Base-by-base conservation (phyloP, 2,329 filamentous ascomycete species). In the Grosmannia clavigera region DNA sequence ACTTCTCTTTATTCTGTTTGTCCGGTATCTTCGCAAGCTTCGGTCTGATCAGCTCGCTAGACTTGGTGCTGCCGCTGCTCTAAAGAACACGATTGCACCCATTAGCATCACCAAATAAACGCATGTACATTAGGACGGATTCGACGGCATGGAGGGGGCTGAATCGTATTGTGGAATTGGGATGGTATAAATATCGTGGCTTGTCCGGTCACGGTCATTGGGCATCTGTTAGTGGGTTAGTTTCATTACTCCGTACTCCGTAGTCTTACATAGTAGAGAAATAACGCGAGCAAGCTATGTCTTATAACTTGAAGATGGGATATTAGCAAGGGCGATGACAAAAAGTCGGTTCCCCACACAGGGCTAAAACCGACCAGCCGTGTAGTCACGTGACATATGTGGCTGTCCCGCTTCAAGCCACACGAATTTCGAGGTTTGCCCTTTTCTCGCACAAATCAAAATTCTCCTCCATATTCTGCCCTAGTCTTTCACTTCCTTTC, bases 1-100 rank as follows among this genome's bases (percentile, higher is more conserved):
- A 72, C 76, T 97, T 19, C 71, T 91, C 53, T 97, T 96, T 70
- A 78, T 97, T 64, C 76, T 96, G 33, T 80, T 99, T 57, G 85
- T 96, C 73, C 83, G 90, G 67, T 95, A 94, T 67, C 70, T 96
- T 58, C 83, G 85, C 65, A 83, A 84, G 65, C 67, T 95, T 61
- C 84, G 83, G 67, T 80, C 84, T 53, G 79, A 87, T 65, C 86
- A 87, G 70, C 75, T 95, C 52, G 80, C 83, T 65, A 87, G 85
- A 61, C 77, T 84, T 19, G 84, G 85, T 14, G 78, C 83, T 57
- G 67, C 84, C 58, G 84, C 86, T 11, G 82, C 85, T 5, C 76
- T 80, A 33, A 84, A 83, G 19, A 46, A n/a, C 63, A 65, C 71
- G 22, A 62, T 66, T 5, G 61, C 62, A 5, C 69, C 70, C 3